phyloP scores from a whole-genome alignment of 2,329 filamentous ascomycete genomes.

The Ophiostoma ulmi region DNA sequence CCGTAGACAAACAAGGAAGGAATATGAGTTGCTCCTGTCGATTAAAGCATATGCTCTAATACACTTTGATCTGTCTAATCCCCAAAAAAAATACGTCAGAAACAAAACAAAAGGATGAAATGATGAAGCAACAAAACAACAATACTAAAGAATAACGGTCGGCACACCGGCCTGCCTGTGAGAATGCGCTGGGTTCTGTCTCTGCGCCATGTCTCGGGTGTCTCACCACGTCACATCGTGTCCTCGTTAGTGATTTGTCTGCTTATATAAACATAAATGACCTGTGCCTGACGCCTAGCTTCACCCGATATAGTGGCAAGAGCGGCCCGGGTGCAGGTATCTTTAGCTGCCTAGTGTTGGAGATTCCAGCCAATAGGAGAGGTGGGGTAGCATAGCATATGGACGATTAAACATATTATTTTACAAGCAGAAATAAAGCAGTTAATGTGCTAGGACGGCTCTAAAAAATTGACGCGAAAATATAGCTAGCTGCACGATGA shows the following conservation, averaged over 20 bases:
- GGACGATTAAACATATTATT: constrained; percentile 10
- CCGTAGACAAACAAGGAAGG: constrained; percentile 13
- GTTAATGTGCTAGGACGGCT: constrained; percentile 6
- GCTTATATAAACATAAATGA: background rate
- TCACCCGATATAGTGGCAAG: constrained; percentile 17
- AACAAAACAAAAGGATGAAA: background rate
- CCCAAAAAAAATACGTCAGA: background rate
- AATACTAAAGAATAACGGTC: background rate
- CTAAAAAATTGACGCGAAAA: constrained; percentile 17
- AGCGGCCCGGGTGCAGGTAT: constrained; percentile 12
- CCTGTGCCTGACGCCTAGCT: constrained; percentile 17
- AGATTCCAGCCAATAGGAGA: constrained; percentile 11
- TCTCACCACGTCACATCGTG: constrained; percentile 24
- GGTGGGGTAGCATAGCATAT: background rate
- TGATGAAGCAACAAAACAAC: background rate
- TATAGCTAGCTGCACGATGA: constrained; percentile 2
- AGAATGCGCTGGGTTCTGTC: constrained; percentile 13
- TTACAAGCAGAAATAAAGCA: constrained; percentile 9
- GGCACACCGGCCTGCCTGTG: background rate
- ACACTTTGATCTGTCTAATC: background rate
- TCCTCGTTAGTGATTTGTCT: constrained; percentile 12
- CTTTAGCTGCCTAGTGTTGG: constrained; percentile 8
- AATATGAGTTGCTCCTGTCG: constrained; percentile 16
- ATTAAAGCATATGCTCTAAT: background rate
- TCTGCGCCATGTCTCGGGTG: constrained; percentile 8